Conservation (phyloP, 768 basidiomycete genomes). For the Agaricus subrufescens region DNA sequence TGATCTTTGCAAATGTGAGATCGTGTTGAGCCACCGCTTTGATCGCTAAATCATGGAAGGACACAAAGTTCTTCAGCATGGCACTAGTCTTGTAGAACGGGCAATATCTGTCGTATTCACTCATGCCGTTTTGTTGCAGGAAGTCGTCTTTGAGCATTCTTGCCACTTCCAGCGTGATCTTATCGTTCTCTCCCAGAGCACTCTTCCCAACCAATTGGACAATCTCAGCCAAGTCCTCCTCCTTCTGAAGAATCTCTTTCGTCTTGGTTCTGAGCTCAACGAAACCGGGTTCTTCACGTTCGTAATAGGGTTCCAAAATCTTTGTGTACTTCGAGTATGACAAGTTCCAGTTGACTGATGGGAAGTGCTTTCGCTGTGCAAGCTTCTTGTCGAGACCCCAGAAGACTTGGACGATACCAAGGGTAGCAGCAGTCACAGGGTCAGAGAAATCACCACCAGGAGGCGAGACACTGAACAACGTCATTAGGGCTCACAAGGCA, state of each 20-base stretch:
- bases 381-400: slow-evolving; percentile 99
- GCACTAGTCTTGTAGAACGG: slow-evolving; percentile 98
- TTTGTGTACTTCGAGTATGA: slow-evolving; percentile 99
- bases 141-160: slow-evolving; percentile 97
- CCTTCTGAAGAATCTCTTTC: slow-evolving; percentile 97
- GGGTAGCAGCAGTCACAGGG: slow-evolving; percentile 95
- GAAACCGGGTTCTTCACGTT: slow-evolving; percentile 89
- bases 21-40: slow-evolving; percentile 82
- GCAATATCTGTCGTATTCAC: slow-evolving; percentile 94
- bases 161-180: slow-evolving; percentile 97
- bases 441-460: slow-evolving; percentile 99
- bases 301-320: slow-evolving; percentile 90
- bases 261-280: slow-evolving; percentile 87
- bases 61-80: slow-evolving; percentile 94
- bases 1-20: slow-evolving; percentile 81
- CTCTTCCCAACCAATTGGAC: slow-evolving; percentile 99
- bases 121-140: slow-evolving; percentile 98
- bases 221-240: slow-evolving; percentile 97
- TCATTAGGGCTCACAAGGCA: slow-evolving; percentile 1
- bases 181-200: slow-evolving; percentile 94
- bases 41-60: slow-evolving; percentile 88
- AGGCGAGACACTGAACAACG: slow-evolving; percentile 78
- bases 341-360: slow-evolving; percentile 99
- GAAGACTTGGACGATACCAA: slow-evolving; percentile 99
- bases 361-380: slow-evolving; percentile 98